Conservation (phyloP, 345 rosid genomes). For the Dipteronia sinensis region DNA sequence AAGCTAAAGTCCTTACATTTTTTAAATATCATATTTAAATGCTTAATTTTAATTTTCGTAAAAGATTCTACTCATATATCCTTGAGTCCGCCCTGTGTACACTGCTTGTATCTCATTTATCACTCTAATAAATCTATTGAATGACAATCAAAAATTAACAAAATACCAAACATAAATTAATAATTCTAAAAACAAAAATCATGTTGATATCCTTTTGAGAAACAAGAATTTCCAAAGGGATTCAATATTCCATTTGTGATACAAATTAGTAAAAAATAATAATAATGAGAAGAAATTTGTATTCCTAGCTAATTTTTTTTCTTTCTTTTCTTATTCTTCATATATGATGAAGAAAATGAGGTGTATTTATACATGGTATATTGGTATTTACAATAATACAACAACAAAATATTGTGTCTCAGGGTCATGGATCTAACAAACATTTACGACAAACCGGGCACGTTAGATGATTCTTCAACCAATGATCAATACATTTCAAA, state of each 20-base stretch:
- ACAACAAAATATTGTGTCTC: background rate
- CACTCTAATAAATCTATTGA: too few relatives aligned
- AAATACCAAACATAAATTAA: too few relatives aligned
- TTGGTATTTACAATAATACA: background rate
- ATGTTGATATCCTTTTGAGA: background rate
- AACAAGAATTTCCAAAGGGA: background rate
- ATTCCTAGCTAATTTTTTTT: background rate
- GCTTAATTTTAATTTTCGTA: too few relatives aligned
- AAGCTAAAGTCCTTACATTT: too few relatives aligned
- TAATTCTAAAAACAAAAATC: background rate
- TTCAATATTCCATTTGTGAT: background rate
- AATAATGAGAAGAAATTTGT: too few relatives aligned
- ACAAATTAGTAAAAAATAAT: background rate
- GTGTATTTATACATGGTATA: background rate
- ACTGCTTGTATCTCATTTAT: too few relatives aligned
- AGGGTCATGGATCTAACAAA: background rate
- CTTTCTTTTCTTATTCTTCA: background rate
- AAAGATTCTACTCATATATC: background rate
- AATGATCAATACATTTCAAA: background rate
- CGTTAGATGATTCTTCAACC: constrained; percentile 13
- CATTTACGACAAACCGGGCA: constrained; percentile 9
- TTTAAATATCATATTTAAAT: too few relatives aligned
- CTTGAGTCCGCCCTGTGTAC: background rate
- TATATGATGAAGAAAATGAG: background rate
- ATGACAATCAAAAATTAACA: background rate